Evolutionary conservation across 441 rosid genomes (phyloP).

Genomic region (Theobroma grandiflorum): DNA sequence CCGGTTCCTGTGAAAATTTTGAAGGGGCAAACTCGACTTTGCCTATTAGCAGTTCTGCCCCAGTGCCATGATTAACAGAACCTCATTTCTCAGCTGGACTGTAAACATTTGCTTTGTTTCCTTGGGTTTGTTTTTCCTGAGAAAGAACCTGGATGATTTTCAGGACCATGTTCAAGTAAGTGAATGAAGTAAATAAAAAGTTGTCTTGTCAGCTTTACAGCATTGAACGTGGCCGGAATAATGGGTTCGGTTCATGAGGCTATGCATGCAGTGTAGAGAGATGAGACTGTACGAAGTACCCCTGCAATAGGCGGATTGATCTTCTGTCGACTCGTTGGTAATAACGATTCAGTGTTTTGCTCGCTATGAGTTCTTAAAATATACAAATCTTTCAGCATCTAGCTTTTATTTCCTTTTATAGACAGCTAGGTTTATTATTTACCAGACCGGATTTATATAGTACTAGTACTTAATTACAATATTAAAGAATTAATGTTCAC

Average conservation of each 20-base stretch:
- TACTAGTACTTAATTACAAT: too few species aligned
- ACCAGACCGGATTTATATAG: too few species aligned
- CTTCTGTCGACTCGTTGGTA: neutral
- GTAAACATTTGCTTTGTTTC: neutral
- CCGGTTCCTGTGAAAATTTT: neutral
- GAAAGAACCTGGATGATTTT: constrained; percentile 34
- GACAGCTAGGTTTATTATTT: neutral
- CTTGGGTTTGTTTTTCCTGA: neutral
- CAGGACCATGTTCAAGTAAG: constrained; percentile 18
- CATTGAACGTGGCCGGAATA: constrained; percentile 27
- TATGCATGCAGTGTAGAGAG: neutral
- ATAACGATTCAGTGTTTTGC: neutral
- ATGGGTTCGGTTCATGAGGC: constrained; percentile 32
- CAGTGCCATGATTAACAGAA: neutral
- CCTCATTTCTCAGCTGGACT: neutral
- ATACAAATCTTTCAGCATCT: neutral
- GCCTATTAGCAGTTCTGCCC: neutral
- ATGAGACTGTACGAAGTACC: neutral
- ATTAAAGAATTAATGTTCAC: too few species aligned
- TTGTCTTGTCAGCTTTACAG: constrained; percentile 18
- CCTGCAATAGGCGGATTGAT: neutral
- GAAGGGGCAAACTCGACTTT: constrained; percentile 6
- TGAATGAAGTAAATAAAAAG: neutral
- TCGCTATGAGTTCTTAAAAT: neutral
- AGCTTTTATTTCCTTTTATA: neutral